These are phyloP conservation scores for Trichosporon sp. DNA, from an alignment of 1,284 basidiomycete genomes.

Conservation along the genomic window DNA sequence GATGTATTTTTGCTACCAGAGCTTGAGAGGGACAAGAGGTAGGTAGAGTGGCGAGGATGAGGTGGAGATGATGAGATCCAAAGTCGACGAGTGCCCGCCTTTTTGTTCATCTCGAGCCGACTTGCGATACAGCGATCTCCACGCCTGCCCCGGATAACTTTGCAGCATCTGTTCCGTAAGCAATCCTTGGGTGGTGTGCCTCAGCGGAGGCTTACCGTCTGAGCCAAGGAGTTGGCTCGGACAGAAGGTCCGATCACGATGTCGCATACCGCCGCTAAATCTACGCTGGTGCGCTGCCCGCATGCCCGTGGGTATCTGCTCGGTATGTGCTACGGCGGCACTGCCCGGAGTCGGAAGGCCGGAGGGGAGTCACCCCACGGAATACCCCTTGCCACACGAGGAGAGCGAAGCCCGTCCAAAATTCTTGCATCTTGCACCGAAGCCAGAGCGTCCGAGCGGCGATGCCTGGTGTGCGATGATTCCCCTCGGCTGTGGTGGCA, in stretches of 20 bases:
- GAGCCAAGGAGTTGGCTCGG: not conserved
- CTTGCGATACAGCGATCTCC: not conserved
- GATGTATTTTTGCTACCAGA: not conserved
- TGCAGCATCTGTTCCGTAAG: not conserved
- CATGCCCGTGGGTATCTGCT: too few species aligned
- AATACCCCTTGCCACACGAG: not conserved
- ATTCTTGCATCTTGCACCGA: not conserved
- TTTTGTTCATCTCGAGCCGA: slow-evolving; percentile 4
- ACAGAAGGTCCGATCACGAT: not conserved
- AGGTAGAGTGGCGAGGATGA: not conserved
- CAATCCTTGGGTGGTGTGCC: not conserved
- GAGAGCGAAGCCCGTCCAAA: not conserved
- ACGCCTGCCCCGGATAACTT: slow-evolving; percentile 2
- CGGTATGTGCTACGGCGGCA: not conserved
- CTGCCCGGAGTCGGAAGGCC: slow-evolving; percentile 1
- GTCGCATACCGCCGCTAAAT: slow-evolving; percentile 1
- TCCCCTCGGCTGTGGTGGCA: not conserved
- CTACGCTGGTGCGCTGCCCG: not conserved
- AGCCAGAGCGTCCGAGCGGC: not conserved
- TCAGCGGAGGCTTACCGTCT: not conserved
- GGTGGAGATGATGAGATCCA: slow-evolving; percentile 1
- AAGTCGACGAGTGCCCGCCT: not conserved
- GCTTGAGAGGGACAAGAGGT: not conserved
- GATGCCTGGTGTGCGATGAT: not conserved
- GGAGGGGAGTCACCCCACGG: slow-evolving; percentile 1